These are phyloP conservation scores for Ceriops zippeliana DNA, from an alignment of 345 rosid species.

Conservation along the genomic window DNA sequence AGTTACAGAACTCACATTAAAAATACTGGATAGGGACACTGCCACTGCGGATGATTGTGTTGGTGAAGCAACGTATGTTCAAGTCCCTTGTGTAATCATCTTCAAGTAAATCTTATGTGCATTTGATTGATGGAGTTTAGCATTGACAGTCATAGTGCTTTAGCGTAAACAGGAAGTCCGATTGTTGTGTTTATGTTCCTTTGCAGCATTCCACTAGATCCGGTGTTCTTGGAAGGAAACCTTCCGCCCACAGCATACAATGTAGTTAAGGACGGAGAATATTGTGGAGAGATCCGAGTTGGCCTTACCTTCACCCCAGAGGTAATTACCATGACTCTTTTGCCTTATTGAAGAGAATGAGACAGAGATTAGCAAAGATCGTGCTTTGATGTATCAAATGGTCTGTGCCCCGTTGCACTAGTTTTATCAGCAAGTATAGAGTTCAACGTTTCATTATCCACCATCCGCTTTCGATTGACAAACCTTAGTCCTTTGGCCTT, in stretches of 20 bases:
- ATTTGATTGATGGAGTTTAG: neutral
- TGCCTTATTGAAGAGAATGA: neutral
- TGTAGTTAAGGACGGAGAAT: slow-evolving; percentile 65
- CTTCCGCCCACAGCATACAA: slow-evolving; percentile 57
- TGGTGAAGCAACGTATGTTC: slow-evolving; percentile 30
- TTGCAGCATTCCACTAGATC: slow-evolving; percentile 56
- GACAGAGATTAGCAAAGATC: too few relatives aligned
- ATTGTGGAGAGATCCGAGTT: slow-evolving; percentile 60
- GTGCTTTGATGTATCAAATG: neutral
- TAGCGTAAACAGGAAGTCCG: neutral
- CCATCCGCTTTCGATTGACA: too few relatives aligned
- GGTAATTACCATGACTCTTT: slow-evolving; percentile 28
- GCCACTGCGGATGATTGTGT: slow-evolving; percentile 25
- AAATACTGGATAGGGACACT: slow-evolving; percentile 28
- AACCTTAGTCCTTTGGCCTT: too few relatives aligned
- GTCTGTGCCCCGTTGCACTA: neutral
- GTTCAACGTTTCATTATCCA: too few relatives aligned
- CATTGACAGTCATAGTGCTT: too few relatives aligned
- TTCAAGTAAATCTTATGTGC: neutral
- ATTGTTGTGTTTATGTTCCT: neutral
- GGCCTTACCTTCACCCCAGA: slow-evolving; percentile 62
- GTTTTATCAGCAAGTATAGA: neutral
- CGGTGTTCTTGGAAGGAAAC: slow-evolving; percentile 56
- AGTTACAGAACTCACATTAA: slow-evolving; percentile 21
- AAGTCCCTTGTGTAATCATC: neutral